A percentile compares a stretch with the other conserved stretches of the same genome.
Evolutionary conservation across 371 early-diverging fungal species (phyloP).

Genomic region (Saksenaea vasiformis): DNA sequence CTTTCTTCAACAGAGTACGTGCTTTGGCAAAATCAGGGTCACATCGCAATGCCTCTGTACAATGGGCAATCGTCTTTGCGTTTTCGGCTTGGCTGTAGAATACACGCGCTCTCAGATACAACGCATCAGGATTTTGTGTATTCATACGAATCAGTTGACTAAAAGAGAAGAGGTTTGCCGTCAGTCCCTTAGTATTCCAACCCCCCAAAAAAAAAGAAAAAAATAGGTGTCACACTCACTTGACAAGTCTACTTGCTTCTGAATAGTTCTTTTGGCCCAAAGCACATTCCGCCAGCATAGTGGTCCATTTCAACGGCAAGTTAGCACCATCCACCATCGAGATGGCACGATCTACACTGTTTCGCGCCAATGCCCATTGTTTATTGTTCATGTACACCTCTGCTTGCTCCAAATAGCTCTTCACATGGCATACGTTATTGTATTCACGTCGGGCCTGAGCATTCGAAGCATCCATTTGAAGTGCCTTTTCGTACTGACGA

Average conservation of each 20-base stretch:
- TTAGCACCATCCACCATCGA: slow-evolving; percentile 56
- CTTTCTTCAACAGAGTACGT: slow-evolving; percentile 61
- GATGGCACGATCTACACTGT: slow-evolving; percentile 66
- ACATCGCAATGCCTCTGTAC: slow-evolving; percentile 71
- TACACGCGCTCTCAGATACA: slow-evolving; percentile 71
- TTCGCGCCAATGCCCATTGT: slow-evolving; percentile 64
- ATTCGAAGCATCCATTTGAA: slow-evolving; percentile 48
- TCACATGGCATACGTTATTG: slow-evolving; percentile 50
- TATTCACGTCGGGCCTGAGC: slow-evolving; percentile 49
- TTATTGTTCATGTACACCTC: slow-evolving; percentile 52
- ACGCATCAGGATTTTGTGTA: slow-evolving; percentile 74
- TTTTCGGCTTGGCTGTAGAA: slow-evolving; percentile 77
- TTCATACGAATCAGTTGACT: slow-evolving; percentile 64
- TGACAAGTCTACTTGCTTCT: slow-evolving; percentile 68
- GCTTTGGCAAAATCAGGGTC: slow-evolving; percentile 83
- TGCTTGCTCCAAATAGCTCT: slow-evolving; percentile 61
- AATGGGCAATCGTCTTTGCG: slow-evolving; percentile 59
- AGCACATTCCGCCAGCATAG: slow-evolving; percentile 73
- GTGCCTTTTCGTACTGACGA: slow-evolving; percentile 45
- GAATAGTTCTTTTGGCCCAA: slow-evolving; percentile 67
- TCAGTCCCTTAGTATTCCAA: not conserved
- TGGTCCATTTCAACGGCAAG: slow-evolving; percentile 68
- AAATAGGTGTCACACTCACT: slow-evolving; percentile 34
- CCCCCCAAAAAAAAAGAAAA: not conserved
- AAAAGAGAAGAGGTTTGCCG: not conserved